Evolutionary conservation across 1,284 basidiomycete genomes (phyloP).

Genomic region (Gomphus bonarii): DNA sequence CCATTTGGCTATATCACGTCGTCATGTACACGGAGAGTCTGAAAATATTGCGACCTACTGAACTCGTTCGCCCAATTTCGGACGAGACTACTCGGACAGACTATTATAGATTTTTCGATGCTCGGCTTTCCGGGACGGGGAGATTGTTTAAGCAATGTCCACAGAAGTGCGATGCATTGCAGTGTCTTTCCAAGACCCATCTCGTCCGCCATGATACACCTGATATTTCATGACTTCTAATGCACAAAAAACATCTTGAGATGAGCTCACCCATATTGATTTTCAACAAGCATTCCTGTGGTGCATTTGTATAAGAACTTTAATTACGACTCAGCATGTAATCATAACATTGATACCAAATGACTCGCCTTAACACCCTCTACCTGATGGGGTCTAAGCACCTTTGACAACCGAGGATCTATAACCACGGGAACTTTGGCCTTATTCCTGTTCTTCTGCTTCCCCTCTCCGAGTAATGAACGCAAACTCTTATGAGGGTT

Average conservation of each 20-base stretch:
- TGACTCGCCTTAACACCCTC: slow-evolving; percentile 86
- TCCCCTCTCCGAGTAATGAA: slow-evolving; percentile 67
- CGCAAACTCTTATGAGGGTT: slow-evolving; percentile 92
- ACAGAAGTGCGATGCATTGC: slow-evolving; percentile 93
- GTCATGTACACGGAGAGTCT: slow-evolving; percentile 9
- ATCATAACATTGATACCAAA: slow-evolving; percentile 9
- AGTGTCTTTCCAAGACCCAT: slow-evolving; percentile 97
- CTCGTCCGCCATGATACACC: slow-evolving; percentile 97
- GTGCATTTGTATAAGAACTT: slow-evolving; percentile 94
- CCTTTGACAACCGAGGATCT: slow-evolving; percentile 80
- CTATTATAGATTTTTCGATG: slow-evolving; percentile 97
- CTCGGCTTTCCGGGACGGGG: slow-evolving; percentile 78
- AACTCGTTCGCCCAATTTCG: slow-evolving; percentile 99
- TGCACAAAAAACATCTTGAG: background rate
- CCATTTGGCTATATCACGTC: slow-evolving; percentile 67
- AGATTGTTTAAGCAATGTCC: slow-evolving; percentile 97
- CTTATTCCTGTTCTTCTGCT: slow-evolving; percentile 52
- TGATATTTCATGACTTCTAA: slow-evolving; percentile 4
- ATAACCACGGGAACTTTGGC: slow-evolving; percentile 95
- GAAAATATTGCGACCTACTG: slow-evolving; percentile 32
- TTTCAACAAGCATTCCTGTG: slow-evolving; percentile 85
- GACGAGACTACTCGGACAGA: slow-evolving; percentile 93
- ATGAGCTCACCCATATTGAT: slow-evolving; percentile 64
- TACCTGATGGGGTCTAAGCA: slow-evolving; percentile 93
- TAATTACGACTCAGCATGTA: slow-evolving; percentile 10